These are phyloP conservation scores for Syzygium grande DNA, from an alignment of 345 rosid species.

Conservation along the genomic window DNA sequence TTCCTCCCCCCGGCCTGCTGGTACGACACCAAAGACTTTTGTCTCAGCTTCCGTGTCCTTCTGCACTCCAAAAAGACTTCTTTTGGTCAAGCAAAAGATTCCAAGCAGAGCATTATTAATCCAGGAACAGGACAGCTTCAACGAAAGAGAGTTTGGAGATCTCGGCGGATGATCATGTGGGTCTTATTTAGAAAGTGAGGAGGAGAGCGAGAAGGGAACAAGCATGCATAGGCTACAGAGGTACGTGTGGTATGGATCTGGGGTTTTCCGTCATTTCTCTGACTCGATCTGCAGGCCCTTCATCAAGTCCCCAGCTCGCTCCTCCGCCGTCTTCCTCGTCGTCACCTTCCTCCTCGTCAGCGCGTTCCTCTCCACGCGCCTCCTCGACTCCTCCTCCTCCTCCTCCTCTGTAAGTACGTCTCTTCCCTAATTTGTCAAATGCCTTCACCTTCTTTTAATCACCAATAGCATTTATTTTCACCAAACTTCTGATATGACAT, in stretches of 20 bases:
- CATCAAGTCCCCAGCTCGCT: constrained; percentile 25
- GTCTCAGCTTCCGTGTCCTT: not conserved
- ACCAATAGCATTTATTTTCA: too few relatives aligned
- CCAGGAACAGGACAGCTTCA: not conserved
- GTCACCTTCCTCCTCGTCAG: constrained; percentile 52
- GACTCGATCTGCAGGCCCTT: constrained; percentile 39
- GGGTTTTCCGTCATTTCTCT: constrained; percentile 11
- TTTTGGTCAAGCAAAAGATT: not conserved
- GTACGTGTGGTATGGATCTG: constrained; percentile 19
- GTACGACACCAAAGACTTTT: not conserved
- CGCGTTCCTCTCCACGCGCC: constrained; percentile 58
- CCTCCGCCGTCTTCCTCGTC: constrained; percentile 29
- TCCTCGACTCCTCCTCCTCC: constrained; percentile 29
- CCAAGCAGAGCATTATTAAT: not conserved
- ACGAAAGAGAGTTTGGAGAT: not conserved
- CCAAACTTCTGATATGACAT: not conserved
- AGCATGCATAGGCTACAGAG: constrained; percentile 10
- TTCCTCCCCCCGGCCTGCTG: not conserved
- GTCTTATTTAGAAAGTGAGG: not conserved
- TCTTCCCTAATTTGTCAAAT: not conserved
- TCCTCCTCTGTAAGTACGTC: constrained; percentile 1
- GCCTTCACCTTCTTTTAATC: too few relatives aligned
- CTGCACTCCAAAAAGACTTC: not conserved
- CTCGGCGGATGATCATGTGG: not conserved
- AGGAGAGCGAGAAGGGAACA: not conserved